Evolutionary conservation across 2,329 filamentous ascomycete genomes (phyloP).

Genomic region (Tolypocladium ophioglossoides): DNA sequence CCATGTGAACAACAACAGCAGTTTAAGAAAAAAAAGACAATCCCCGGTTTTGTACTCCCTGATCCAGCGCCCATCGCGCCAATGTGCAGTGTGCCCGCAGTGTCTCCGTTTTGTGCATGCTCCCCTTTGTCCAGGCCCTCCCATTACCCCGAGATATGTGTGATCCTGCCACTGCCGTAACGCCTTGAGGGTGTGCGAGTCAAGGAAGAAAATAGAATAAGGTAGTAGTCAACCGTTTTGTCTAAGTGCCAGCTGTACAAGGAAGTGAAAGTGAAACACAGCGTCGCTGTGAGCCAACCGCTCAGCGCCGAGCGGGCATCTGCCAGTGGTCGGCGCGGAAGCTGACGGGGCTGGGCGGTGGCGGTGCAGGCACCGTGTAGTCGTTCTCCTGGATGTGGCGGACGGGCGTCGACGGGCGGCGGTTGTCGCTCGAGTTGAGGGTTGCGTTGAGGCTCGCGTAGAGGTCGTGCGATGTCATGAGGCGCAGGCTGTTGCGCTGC

Average conservation of each 20-base stretch:
- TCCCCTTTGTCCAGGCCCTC: neutral
- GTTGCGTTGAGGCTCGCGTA: constrained; percentile 43
- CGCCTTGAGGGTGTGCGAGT: neutral
- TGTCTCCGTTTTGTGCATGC: neutral
- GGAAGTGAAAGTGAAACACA: neutral
- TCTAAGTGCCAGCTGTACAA: neutral
- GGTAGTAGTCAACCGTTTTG: neutral
- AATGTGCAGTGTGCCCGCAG: neutral
- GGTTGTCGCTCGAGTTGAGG: constrained; percentile 30
- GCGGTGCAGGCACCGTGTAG: constrained; percentile 54
- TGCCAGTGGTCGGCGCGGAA: constrained; percentile 49
- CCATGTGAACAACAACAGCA: neutral
- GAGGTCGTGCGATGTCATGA: constrained; percentile 38
- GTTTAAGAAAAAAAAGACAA: neutral
- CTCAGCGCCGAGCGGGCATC: constrained; percentile 19
- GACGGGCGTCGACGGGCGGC: constrained; percentile 33
- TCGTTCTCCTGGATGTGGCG: constrained; percentile 45
- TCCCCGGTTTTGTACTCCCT: neutral
- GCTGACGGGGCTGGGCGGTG: constrained; percentile 53
- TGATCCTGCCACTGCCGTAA: neutral
- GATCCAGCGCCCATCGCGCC: neutral
- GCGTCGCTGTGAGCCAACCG: neutral
- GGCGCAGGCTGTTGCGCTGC: constrained; percentile 31
- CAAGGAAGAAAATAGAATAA: neutral
- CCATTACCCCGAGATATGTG: neutral